Base-by-base conservation (phyloP, 1,284 basidiomycete genomes). In the Fomitopsis palustris region DNA sequence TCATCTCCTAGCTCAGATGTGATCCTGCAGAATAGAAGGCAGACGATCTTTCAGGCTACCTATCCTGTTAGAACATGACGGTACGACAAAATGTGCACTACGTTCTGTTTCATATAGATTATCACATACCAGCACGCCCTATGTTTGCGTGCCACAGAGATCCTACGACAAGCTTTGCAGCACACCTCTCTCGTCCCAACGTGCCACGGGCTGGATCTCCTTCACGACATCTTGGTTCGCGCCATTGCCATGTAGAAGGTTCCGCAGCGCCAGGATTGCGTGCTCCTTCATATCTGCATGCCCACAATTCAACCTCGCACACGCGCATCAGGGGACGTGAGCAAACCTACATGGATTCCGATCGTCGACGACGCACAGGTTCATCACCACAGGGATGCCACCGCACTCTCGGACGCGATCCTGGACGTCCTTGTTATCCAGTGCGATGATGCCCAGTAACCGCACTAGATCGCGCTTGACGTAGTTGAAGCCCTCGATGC, bases 291-390 rank as follows among this genome's bases (percentile, higher is more conserved):
- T 76, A 75, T 93, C 94, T 95, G 68, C 21, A 39, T 23, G 37
- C 42, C 14, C 25, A 31, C 1, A 19, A 9, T 25, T 21, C 3
- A 45, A 35, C 17, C 31, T 12, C 16, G 29, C 21, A 8, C 19
- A 56, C 38, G 4, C 35, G 45, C 57, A 60, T 21, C 39, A 29
- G 12, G 12, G 25, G 39, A 8, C 0, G 9, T n/a, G 4, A 54
- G 38, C 37, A 38, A n/a, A 82, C 87, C 72, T 70, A 96, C 94
- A 95, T 42, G 93, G 92, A 73, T 96, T 96, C 59, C 87, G 77
- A 66, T 95, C 93, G 70, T 97, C 94, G 27, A 94, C 80, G 23
- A 93, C 91, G 71, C 93, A 96, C 75, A 95, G 78, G 65, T 88
- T 88, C 80, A 96, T 85, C 6, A 96, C 81, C 43, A 93, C 81